A percentile compares a stretch with the other conserved stretches of the same genome.
Conservation (phyloP, 1,139 yeast species). For the Pichia sp. region DNA sequence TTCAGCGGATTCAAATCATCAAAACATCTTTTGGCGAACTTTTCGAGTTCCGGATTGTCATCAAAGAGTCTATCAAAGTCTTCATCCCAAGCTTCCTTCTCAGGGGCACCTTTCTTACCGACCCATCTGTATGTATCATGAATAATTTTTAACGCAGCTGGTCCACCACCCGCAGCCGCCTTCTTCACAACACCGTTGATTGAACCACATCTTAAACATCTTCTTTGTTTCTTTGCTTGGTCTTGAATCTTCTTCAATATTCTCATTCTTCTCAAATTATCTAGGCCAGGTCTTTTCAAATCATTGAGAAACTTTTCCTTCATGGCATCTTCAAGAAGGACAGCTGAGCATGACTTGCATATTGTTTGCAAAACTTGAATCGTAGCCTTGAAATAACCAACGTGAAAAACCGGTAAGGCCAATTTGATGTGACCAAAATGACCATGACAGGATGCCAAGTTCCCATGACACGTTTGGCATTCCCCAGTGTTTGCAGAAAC, state of each 20-base stretch:
- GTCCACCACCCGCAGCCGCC: slow-evolving; percentile 88
- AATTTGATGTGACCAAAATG: slow-evolving; percentile 94
- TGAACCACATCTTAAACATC: slow-evolving; percentile 83
- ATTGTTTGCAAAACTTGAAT: slow-evolving; percentile 85
- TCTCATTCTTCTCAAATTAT: slow-evolving; percentile 88
- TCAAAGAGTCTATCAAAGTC: slow-evolving; percentile 71
- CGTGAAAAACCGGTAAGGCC: slow-evolving; percentile 95
- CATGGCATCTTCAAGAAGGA: slow-evolving; percentile 68
- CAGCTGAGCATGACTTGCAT: slow-evolving; percentile 83
- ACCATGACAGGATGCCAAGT: slow-evolving; percentile 93
- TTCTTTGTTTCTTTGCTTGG: slow-evolving; percentile 91
- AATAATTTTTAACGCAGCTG: slow-evolving; percentile 89
- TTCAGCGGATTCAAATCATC: slow-evolving; percentile 94
- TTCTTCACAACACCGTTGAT: slow-evolving; percentile 96
- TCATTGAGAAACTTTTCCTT: slow-evolving; percentile 69
- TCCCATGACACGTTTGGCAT: slow-evolving; percentile 90
- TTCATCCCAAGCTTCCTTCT: slow-evolving; percentile 79
- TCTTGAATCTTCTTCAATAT: slow-evolving; percentile 76
- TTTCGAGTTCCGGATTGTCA: slow-evolving; percentile 82
- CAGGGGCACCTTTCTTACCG: slow-evolving; percentile 85
- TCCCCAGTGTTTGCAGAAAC: slow-evolving; percentile 79
- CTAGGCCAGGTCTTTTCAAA: slow-evolving; percentile 81
- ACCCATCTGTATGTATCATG: slow-evolving; percentile 96
- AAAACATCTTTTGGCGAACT: slow-evolving; percentile 78
- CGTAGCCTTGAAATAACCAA: slow-evolving; percentile 91